Conservation (phyloP, 2,329 filamentous ascomycete species). For the Ploettnerulaceae sp. region DNA sequence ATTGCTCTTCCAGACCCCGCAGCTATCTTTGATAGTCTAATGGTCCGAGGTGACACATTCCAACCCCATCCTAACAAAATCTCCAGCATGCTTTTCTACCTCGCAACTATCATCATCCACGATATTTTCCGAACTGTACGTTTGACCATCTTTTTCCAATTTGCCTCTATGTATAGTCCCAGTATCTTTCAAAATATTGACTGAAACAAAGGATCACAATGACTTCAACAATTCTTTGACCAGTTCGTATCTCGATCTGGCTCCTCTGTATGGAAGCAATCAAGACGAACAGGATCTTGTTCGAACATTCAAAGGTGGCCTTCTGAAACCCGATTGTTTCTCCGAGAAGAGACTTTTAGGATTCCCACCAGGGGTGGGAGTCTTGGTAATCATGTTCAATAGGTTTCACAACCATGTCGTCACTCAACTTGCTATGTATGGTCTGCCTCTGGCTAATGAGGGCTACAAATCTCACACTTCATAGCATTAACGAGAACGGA, state of each 20-base stretch:
- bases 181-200: conserved; percentile 5
- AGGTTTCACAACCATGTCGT: conserved; percentile 75
- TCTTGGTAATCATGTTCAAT: conserved; percentile 73
- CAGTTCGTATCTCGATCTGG: conserved; percentile 70
- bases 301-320: conserved; percentile 63
- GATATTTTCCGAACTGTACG: conserved; percentile 57
- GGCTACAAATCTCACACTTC: conserved; percentile 10
- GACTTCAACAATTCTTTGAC: conserved; percentile 61
- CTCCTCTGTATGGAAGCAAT: conserved; percentile 67
- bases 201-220: conserved; percentile 41
- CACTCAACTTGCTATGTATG: conserved; percentile 59
- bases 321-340: conserved; percentile 68
- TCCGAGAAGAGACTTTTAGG: conserved; percentile 65
- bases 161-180: neutral
- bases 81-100: conserved; percentile 69
- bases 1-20: conserved; percentile 61
- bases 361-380: conserved; percentile 67
- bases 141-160: neutral
- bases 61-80: conserved; percentile 66
- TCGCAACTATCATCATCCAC: conserved; percentile 64
- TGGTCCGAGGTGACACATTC: conserved; percentile 47
- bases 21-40: conserved; percentile 57
- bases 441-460: too few relatives aligned
- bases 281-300: conserved; percentile 45
- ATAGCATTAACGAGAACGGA: conserved; percentile 75